These are phyloP conservation scores for Euclidium syriacum DNA, from an alignment of 345 rosid species.

Conservation along the genomic window DNA sequence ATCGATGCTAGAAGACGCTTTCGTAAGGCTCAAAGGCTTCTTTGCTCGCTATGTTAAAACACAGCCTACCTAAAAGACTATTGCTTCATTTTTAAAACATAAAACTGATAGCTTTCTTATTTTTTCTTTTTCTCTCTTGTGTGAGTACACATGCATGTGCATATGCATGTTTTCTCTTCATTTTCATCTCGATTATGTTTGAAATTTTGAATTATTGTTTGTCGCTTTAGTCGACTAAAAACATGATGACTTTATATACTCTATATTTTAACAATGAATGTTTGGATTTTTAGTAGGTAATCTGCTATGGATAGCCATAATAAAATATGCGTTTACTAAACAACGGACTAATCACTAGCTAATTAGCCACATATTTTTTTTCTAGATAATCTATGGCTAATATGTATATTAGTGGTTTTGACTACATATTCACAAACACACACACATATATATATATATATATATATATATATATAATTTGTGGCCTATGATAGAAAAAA, in stretches of 20 bases:
- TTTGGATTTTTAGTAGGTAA: too few relatives aligned
- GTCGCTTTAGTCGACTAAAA: neutral
- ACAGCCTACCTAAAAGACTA: neutral
- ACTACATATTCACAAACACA: too few relatives aligned
- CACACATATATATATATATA: too few relatives aligned
- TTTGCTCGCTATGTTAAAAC: slow-evolving; percentile 36
- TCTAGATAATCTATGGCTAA: too few relatives aligned
- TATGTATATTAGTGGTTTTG: too few relatives aligned
- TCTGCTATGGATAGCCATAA: too few relatives aligned
- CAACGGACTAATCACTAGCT: too few relatives aligned
- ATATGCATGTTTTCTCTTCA: neutral
- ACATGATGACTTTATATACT: neutral
- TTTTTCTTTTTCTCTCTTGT: neutral
- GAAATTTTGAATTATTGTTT: neutral
- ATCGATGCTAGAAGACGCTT: slow-evolving; percentile 48
- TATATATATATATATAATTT: too few relatives aligned
- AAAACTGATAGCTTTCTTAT: neutral
- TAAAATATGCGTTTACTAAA: too few relatives aligned
- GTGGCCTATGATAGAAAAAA: too few relatives aligned
- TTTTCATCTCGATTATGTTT: neutral
- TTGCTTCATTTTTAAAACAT: neutral
- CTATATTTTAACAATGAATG: neutral
- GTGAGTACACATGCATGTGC: too few relatives aligned
- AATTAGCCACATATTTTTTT: too few relatives aligned
- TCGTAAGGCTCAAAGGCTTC: slow-evolving; percentile 56